phyloP scores from a whole-genome alignment of 805 yeast genomes.

The Isabelozyma rhagii region DNA sequence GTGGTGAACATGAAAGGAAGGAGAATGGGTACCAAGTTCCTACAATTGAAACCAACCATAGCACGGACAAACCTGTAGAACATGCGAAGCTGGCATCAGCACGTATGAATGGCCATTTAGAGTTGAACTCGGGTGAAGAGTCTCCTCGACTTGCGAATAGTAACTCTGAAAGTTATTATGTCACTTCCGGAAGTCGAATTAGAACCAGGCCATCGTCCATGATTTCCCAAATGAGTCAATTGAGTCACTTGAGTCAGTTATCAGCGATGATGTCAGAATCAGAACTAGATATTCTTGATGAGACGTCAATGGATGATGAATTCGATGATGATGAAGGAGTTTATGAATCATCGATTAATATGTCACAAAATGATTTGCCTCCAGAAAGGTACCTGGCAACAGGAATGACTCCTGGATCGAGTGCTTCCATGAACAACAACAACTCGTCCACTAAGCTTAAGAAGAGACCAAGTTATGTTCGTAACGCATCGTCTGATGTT shows the following conservation, averaged over 20 bases:
- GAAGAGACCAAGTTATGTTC: conserved; percentile 28
- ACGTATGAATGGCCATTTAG: background rate
- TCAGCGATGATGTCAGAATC: conserved; percentile 42
- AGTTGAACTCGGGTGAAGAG: background rate
- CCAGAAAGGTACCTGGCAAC: conserved; percentile 7
- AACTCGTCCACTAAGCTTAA: conserved; percentile 2
- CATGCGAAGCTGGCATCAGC: background rate
- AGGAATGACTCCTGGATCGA: conserved; percentile 11
- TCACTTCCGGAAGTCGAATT: background rate
- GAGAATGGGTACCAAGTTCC: too few relatives aligned
- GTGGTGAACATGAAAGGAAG: background rate
- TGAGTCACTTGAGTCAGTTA: conserved; percentile 39
- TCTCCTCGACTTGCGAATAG: conserved; percentile 1
- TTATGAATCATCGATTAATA: conserved; percentile 37
- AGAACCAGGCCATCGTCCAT: conserved; percentile 38
- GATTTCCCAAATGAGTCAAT: conserved; percentile 37
- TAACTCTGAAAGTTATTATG: conserved; percentile 6
- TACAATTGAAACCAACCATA: too few relatives aligned
- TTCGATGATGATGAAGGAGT: conserved; percentile 33
- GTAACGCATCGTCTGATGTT: conserved; percentile 34
- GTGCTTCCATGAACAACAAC: background rate
- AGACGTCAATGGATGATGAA: conserved; percentile 38
- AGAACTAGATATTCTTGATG: conserved; percentile 38
- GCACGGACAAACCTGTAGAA: too few relatives aligned
- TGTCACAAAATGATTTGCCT: conserved; percentile 25